These are phyloP conservation scores for Akanthomyces lecanii DNA, from an alignment of 2,329 filamentous ascomycete species.

Conservation along the genomic window DNA sequence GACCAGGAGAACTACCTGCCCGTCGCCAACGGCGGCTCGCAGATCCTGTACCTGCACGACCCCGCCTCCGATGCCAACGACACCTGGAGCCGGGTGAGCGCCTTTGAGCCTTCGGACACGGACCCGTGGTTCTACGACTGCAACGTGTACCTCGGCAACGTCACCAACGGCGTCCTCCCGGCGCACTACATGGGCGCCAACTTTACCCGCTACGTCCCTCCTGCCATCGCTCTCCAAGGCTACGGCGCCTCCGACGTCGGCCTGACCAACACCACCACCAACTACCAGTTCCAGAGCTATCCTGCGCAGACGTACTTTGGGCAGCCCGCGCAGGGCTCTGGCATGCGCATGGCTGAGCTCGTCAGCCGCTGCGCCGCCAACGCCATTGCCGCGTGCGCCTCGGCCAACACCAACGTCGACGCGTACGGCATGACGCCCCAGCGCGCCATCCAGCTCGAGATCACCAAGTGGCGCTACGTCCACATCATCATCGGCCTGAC, in stretches of 20 bases:
- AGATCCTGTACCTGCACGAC: slow-evolving; percentile 36
- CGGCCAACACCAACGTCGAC: slow-evolving; percentile 26
- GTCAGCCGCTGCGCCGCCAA: slow-evolving; percentile 36
- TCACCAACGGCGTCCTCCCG: slow-evolving; percentile 32
- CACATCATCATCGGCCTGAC: slow-evolving; percentile 32
- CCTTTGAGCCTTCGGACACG: slow-evolving; percentile 34
- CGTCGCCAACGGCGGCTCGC: slow-evolving; percentile 28
- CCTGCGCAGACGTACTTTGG: slow-evolving; percentile 39
- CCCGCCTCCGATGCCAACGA: slow-evolving; percentile 22
- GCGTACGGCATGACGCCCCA: slow-evolving; percentile 28
- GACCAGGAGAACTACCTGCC: slow-evolving; percentile 22
- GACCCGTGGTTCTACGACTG: slow-evolving; percentile 40
- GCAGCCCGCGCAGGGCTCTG: slow-evolving; percentile 27
- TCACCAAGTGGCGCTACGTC: slow-evolving; percentile 30
- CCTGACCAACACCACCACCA: slow-evolving; percentile 22
- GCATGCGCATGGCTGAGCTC: slow-evolving; percentile 31
- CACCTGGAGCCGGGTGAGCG: slow-evolving; percentile 29
- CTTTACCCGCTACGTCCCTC: slow-evolving; percentile 32
- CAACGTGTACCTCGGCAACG: slow-evolving; percentile 33
- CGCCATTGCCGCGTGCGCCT: slow-evolving; percentile 31
- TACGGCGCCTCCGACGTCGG: slow-evolving; percentile 27
- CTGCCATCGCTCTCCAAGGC: slow-evolving; percentile 39
- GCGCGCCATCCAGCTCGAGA: slow-evolving; percentile 26
- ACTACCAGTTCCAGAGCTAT: slow-evolving; percentile 37
- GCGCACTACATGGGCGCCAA: slow-evolving; percentile 33